Base-by-base conservation (phyloP, 202 grass and related monocot genomes). In the Thinopyrum obtusiflorum region DNA sequence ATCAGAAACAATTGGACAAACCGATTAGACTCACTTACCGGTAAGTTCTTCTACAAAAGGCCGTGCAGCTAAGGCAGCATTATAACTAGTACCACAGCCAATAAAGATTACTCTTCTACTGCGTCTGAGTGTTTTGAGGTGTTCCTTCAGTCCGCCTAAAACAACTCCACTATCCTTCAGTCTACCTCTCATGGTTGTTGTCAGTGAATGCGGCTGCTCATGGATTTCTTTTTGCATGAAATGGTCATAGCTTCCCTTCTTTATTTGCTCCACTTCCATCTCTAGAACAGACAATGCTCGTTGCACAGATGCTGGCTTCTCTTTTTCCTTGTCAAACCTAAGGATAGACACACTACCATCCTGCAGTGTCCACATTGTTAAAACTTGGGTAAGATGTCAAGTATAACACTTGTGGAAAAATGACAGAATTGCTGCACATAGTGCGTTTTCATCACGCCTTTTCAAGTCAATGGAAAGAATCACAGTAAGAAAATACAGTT, bases 151-250 rank as follows among this genome's bases (percentile, higher is more conserved):
- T 61, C 95, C 93, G 68, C 95, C 95, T 69, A 98, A 87, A 89
- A 91, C 78, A 86, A 98, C 91, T 72, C 63, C 91, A 60, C 85
- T 76, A 77, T 93, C 88, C 72, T 95, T 98, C 27, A 98, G 78
- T 73, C 95, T 98, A 75, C 95, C 95, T 83, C 95, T 90, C 95
- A 98, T 98, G 10, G 93, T 95, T 82, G 91, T 94, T 59, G 88
- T 98, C 61, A 98, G 82, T 10, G 95, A 98, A 84, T 95, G 83
- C 40, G 91, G 93, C 17, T 98, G 95, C 59, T 98, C 95, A 64
- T 98, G 88, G 28, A 98, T 98, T 90, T 98, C 95, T 87, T 98
- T 98, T 80, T 98, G 90, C 95, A 98, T 98, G 61, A 93, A 98
- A 37, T 98, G 89, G 68, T 98, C 91, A 73, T 93, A 98, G 69